Evolutionary conservation across 345 rosid genomes (phyloP).

Genomic region (Cardamine occulta): DNA sequence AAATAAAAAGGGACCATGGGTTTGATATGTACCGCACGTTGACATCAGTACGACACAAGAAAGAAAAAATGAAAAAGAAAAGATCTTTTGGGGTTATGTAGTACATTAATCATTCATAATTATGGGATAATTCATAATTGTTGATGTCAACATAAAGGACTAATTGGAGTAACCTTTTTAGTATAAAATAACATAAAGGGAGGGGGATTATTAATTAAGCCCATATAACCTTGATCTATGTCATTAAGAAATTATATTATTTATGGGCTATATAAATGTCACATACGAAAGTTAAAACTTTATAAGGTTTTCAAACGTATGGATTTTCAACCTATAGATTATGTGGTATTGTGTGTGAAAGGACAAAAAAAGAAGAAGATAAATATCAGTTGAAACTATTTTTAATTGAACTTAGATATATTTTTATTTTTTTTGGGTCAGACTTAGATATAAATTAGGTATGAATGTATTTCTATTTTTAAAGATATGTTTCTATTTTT

Average conservation of each 20-base stretch:
- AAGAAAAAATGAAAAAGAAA: neutral
- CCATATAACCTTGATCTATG: constrained; percentile 16
- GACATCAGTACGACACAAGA: constrained; percentile 39
- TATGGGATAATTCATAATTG: neutral
- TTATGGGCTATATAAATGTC: neutral
- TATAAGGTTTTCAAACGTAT: neutral
- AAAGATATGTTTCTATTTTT: neutral
- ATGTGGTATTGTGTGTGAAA: constrained; percentile 6
- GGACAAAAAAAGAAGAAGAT: neutral
- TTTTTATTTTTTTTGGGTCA: neutral
- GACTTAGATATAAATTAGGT: neutral
- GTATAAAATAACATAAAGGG: neutral
- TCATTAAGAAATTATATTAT: neutral
- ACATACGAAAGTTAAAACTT: constrained; percentile 17
- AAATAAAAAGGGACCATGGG: neutral
- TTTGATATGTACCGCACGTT: constrained; percentile 44
- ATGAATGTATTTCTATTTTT: neutral
- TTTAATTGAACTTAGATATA: neutral
- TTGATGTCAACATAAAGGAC: neutral
- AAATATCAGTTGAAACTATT: neutral
- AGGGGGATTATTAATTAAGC: neutral
- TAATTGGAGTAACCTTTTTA: constrained; percentile 1
- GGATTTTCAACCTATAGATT: constrained; percentile 27
- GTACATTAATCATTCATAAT: constrained; percentile 33
- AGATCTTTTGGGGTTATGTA: neutral